Base-by-base conservation (phyloP, 169 alveolate species). In the Miamiensis avidus region DNA sequence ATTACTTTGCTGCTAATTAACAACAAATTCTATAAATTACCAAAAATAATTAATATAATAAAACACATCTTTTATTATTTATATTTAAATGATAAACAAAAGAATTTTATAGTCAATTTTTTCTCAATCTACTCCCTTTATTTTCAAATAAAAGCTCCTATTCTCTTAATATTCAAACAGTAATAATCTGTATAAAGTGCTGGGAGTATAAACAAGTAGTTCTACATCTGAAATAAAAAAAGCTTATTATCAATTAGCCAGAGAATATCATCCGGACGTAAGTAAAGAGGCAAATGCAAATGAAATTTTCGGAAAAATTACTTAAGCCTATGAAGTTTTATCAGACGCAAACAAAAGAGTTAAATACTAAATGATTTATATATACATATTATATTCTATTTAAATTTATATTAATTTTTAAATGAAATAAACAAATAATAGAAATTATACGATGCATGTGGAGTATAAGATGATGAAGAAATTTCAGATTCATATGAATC, bases 241-340 rank as follows among this genome's bases (percentile, higher is more conserved):
- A 27, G 96, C 97, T 64, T 98, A 96, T 88, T 97, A 97, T 86
- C 96, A 96, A 86, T 87, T 98, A 75, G 99, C 99, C 0, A 92
- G 96, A 74, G 88, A 94, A 81, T 96, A 94, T 78, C 99, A 98
- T 82, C 99, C 99, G 28, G 99, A 98, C 89, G 96, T 95, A 78
- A 97, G 95, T 85, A 85, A 96, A 49, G 78, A 83, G 64, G 93
- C 95, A 16, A 91, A 92, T 31, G n/a, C 84, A 0, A 79, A 79
- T n/a, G 96, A 89, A 34, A 93, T 86, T 34, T 95, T 92, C 77
- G 88, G 91, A 31, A 84, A 92, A 78, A 92, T 95, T 76, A 76
- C 93, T 73, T 83, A 84, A 31, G 97, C 97, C n/a, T 91, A 93
- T 74, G 94, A 93, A 83, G 90, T 92, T 16, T 65, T 93, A 29